Conservation (phyloP, 768 basidiomycete species). For the Mrakia blollopis region DNA sequence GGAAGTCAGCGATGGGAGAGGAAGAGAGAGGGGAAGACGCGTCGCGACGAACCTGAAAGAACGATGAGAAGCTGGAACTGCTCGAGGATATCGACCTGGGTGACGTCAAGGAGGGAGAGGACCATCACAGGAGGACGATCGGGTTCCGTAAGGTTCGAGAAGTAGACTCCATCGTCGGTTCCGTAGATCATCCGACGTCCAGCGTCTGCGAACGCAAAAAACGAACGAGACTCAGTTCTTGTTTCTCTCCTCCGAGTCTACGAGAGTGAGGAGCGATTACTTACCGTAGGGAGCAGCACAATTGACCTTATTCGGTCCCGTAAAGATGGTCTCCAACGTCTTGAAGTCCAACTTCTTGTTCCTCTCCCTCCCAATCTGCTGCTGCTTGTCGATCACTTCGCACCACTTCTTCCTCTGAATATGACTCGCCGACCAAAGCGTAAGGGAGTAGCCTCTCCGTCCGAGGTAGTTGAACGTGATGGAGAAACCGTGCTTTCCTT, state of each 20-base stretch:
- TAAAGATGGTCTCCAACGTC: constrained; percentile 80
- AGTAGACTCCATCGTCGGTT: constrained; percentile 95
- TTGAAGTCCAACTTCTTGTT: constrained; percentile 81
- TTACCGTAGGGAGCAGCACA: constrained; percentile 83
- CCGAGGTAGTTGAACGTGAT: constrained; percentile 93
- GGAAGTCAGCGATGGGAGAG: not conserved
- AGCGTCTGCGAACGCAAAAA: constrained; percentile 49
- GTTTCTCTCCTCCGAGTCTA: too few relatives aligned
- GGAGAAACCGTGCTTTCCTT: constrained; percentile 75
- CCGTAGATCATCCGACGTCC: constrained; percentile 84
- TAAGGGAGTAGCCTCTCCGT: constrained; percentile 82
- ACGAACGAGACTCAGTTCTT: not conserved
- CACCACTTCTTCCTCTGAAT: constrained; percentile 89
- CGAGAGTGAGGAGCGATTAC: constrained; percentile 45
- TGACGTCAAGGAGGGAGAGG: constrained; percentile 77
- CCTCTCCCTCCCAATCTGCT: constrained; percentile 73
- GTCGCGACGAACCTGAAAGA: constrained; percentile 67
- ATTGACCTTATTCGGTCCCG: constrained; percentile 77
- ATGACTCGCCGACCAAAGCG: constrained; percentile 82
- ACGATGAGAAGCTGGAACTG: constrained; percentile 93
- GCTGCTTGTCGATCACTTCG: constrained; percentile 83
- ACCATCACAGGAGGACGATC: constrained; percentile 67
- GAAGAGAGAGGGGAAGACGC: not conserved
- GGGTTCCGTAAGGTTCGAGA: constrained; percentile 75
- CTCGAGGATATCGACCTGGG: constrained; percentile 92